Conservation (phyloP, 345 rosid genomes). For the Bruguiera sexangula region DNA sequence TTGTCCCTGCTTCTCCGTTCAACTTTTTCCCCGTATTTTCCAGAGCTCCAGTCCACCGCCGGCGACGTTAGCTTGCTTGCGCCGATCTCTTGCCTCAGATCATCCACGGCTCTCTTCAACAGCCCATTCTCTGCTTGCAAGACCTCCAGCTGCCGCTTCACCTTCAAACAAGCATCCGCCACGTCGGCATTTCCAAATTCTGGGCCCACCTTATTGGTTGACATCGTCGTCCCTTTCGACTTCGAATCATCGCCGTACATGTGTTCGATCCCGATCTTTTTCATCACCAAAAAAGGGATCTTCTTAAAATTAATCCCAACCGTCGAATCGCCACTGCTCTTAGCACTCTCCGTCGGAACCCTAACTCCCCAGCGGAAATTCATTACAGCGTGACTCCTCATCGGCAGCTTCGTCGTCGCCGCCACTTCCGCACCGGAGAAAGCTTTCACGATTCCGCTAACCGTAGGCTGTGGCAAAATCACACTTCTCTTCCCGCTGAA, state of each 20-base stretch:
- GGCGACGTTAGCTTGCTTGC: constrained; percentile 23
- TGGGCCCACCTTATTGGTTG: constrained; percentile 5
- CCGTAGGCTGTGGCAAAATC: constrained; percentile 31
- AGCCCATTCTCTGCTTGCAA: constrained; percentile 61
- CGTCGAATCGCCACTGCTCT: constrained; percentile 31
- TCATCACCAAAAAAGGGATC: constrained; percentile 75
- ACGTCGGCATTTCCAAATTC: constrained; percentile 32
- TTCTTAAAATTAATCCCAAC: constrained; percentile 52
- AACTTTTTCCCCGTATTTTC: constrained; percentile 38
- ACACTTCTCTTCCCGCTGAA: constrained; percentile 35
- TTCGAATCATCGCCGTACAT: constrained; percentile 39
- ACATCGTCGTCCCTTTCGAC: not conserved
- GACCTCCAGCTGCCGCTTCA: constrained; percentile 63
- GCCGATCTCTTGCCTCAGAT: constrained; percentile 52
- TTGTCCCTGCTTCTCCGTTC: constrained; percentile 51
- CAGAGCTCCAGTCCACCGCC: constrained; percentile 31
- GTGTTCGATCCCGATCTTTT: constrained; percentile 87
- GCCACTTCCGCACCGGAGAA: constrained; percentile 66
- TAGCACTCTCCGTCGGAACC: constrained; percentile 63
- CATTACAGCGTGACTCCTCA: constrained; percentile 57
- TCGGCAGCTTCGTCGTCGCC: constrained; percentile 70
- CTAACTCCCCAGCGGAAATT: constrained; percentile 91
- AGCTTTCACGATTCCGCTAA: constrained; percentile 38
- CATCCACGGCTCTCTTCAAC: constrained; percentile 68
- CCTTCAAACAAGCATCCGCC: constrained; percentile 45